Evolutionary conservation across 75 land plant species (phyloP), one percentile per base, ranked within the genome.

Genomic region (Gnetum montanum): DNA sequence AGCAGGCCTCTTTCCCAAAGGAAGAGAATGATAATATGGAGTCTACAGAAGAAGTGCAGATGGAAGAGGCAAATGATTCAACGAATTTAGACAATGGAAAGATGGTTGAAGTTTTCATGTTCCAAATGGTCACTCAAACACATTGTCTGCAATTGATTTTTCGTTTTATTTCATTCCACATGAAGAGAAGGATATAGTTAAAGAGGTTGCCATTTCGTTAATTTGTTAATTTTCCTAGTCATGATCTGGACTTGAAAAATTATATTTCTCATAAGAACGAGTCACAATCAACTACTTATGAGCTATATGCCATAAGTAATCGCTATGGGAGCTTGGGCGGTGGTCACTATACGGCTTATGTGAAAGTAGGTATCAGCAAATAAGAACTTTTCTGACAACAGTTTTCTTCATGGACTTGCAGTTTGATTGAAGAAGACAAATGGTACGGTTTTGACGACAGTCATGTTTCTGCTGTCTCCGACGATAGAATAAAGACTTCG

Each of bases 271-370:
- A 34, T 8, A 69, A 60, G 36, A 59, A 43, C 50, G 67, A 66
- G 12, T 15, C 72, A 19, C 28, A 49, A 20, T 63, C 67, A 16
- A 41, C 70, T 43, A 35, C 64, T 31, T 89, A 89, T 63, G 58
- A 68, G 72, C 74, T 89, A 31, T 89, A 78, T 73, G 90, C 90
- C 20, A 62, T 85, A 8, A 85, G 90, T 61, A 89, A 89, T 60
- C 95, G 85, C 54, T 89, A 81, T 64, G 95, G 95, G 27, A 81
- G 82, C 58, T 78, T 89, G 90, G 95, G 95, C 22, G 90, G 90
- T 45, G 95, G 95, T 38, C 95, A 89, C 58, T 89, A 89, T 41
- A 89, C 95, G 34, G 95, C 95, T 34, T 79, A 75, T 73, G 90
- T 69, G 25, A 71, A 78, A 71, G 95, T 89, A 61, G 73, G 75